Evolutionary conservation across 2,329 filamentous ascomycete species (phyloP).

Genomic region (Fusarium udum): DNA sequence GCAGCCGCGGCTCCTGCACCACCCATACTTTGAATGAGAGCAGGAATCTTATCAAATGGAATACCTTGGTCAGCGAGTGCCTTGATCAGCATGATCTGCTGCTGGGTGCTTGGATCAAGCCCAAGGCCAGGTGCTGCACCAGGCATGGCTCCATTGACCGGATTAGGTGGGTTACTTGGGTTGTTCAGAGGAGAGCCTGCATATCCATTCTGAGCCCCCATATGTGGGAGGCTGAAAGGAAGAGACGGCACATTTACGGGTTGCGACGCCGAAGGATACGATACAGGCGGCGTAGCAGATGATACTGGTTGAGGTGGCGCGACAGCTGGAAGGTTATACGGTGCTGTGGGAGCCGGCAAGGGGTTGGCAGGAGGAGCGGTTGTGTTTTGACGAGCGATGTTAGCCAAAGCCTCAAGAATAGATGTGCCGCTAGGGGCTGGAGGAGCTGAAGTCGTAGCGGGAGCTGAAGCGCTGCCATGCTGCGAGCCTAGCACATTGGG

Average conservation of each 20-base stretch:
- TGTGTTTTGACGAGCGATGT: slow-evolving; percentile 80
- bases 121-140: slow-evolving; percentile 47
- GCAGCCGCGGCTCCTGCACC: slow-evolving; percentile 47
- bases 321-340: slow-evolving; percentile 51
- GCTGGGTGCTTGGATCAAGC: slow-evolving; percentile 67
- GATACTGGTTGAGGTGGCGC: slow-evolving; percentile 47
- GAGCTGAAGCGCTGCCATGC: slow-evolving; percentile 38
- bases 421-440: slow-evolving; percentile 60
- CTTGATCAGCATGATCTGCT: slow-evolving; percentile 79
- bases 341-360: slow-evolving; percentile 54
- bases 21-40: slow-evolving; percentile 63
- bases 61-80: slow-evolving; percentile 79
- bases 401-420: slow-evolving; percentile 82
- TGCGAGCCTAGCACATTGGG: slow-evolving; percentile 55
- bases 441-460: slow-evolving; percentile 38
- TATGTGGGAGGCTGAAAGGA: slow-evolving; percentile 52
- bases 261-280: slow-evolving; percentile 58
- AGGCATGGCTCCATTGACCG: slow-evolving; percentile 47
- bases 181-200: slow-evolving; percentile 41
- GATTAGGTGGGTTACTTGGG: slow-evolving; percentile 44
- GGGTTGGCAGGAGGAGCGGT: slow-evolving; percentile 56
- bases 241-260: slow-evolving; percentile 68
- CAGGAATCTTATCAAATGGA: slow-evolving; percentile 78
- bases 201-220: slow-evolving; percentile 49
- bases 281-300: slow-evolving; percentile 44